Percentiles rank a stretch among this genome's conserved stretches.
These are phyloP conservation scores for Ascochyta lentis DNA, from an alignment of 2,329 filamentous ascomycete species.

Conservation along the genomic window DNA sequence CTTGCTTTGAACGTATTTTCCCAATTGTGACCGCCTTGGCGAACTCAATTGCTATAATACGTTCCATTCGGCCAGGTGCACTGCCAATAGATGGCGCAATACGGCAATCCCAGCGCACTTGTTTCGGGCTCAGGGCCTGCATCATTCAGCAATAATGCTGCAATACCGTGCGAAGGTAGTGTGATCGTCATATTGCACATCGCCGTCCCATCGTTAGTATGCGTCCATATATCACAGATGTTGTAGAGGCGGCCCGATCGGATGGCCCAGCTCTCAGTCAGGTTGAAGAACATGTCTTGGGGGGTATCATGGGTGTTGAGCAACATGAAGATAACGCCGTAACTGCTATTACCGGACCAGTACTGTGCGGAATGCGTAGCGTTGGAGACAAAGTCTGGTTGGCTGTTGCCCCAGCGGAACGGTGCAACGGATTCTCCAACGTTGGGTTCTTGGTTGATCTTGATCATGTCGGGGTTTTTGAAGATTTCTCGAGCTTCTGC, in stretches of 20 bases:
- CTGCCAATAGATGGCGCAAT: conserved; percentile 21
- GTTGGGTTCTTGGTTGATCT: conserved; percentile 52
- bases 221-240: conserved; percentile 24
- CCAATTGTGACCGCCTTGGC: background rate
- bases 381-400: conserved; percentile 57
- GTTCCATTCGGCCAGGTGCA: conserved; percentile 22
- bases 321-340: conserved; percentile 26
- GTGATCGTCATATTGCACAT: conserved; percentile 18
- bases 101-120: conserved; percentile 8
- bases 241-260: conserved; percentile 16
- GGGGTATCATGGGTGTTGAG: conserved; percentile 18
- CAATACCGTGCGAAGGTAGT: conserved; percentile 20
- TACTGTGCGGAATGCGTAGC: conserved; percentile 26
- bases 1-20: background rate
- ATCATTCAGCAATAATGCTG: conserved; percentile 20
- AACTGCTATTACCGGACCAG: conserved; percentile 23
- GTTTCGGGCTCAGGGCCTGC: conserved; percentile 20
- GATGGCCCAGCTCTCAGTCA: conserved; percentile 24
- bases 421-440: conserved; percentile 47
- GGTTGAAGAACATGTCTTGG: conserved; percentile 29
- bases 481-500: conserved; percentile 47
- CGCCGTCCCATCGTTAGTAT: conserved; percentile 18
- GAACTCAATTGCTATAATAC: conserved; percentile 21
- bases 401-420: conserved; percentile 55
- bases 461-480: conserved; percentile 49